phyloP scores from a whole-genome alignment of 805 yeast genomes.

The Tetrapisispora fleetii region DNA sequence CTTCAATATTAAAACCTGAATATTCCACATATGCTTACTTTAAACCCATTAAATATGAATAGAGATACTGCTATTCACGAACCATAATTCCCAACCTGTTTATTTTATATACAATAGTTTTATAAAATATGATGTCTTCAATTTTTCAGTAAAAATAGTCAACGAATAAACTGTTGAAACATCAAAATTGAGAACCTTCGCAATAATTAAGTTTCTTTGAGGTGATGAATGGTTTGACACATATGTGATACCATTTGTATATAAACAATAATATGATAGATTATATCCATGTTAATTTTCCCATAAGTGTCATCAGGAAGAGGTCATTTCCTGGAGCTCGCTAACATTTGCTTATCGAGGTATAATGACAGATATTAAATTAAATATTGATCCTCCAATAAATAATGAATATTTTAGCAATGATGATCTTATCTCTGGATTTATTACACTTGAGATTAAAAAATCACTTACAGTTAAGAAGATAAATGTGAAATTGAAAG shows the following conservation, averaged over 20 bases:
- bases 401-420: slow-evolving; percentile 25
- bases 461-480: slow-evolving; percentile 22
- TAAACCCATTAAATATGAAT: too few relatives aligned
- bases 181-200: neutral
- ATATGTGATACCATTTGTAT: neutral
- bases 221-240: neutral
- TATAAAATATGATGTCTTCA: neutral
- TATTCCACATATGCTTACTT: too few relatives aligned
- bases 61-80: too few relatives aligned
- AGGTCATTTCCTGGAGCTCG: too few relatives aligned
- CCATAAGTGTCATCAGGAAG: too few relatives aligned
- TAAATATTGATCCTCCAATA: slow-evolving; percentile 17
- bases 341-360: neutral
- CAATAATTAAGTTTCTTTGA: neutral
- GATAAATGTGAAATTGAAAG: slow-evolving; percentile 46
- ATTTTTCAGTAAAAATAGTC: neutral
- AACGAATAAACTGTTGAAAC: too few relatives aligned
- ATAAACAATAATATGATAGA: too few relatives aligned
- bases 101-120: neutral
- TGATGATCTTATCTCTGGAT: slow-evolving; percentile 22
- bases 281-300: too few relatives aligned
- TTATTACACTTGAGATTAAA: slow-evolving; percentile 15
- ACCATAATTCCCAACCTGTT: too few relatives aligned
- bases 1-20: neutral
- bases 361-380: slow-evolving; percentile 15